Evolutionary conservation across 768 basidiomycete species (phyloP), one percentile per base, ranked within the genome.

Genomic region (Tylopilus sp.): DNA sequence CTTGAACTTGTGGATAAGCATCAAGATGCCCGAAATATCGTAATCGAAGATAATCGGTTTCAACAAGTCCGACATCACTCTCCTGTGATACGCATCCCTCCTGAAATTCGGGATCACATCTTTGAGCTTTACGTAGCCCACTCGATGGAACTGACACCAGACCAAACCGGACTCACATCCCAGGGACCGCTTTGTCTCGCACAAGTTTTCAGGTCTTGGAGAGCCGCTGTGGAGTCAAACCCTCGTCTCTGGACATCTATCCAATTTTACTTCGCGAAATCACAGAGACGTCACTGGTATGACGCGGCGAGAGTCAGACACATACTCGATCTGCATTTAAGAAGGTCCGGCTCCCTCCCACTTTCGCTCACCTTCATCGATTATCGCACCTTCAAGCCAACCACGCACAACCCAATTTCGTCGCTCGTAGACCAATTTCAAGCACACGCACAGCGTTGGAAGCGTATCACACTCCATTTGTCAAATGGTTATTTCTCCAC

Each of bases 101-200:
- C 53, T 5, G 59, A 83, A 71, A 67, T 81, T 77, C 48, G 76
- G 28, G 25, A 36, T 12, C 22, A 45, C 28, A 44, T 63, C 10
- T 66, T 59, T 28, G 51, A 52, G 21, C 9, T 55, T 16, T 58
- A 30, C 37, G 30, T 61, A 6, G n/a, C 3, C 22, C 21, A 6
- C 21, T 48, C 7, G 34, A 30, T 16, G 19, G 37, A 29, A 16
- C 33, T 13, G n/a, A 21, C 24, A 3, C 24, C 26, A 2, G 10
- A 34, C 17, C 19, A 16, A n/a, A n/a, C n/a, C n/a, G n/a, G n/a
- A n/a, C n/a, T 33, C 2, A 9, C 26, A 13, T 31, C 41, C 0
- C 50, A 45, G 1, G 52, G 54, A 7, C 56, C 58, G 1, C 50
- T 56, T 31, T 48, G 24, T 14, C 24, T 41, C 24, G 12, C 40